phyloP scores from a whole-genome alignment of 2,329 filamentous ascomycete genomes.

The Talaromyces sp. region DNA sequence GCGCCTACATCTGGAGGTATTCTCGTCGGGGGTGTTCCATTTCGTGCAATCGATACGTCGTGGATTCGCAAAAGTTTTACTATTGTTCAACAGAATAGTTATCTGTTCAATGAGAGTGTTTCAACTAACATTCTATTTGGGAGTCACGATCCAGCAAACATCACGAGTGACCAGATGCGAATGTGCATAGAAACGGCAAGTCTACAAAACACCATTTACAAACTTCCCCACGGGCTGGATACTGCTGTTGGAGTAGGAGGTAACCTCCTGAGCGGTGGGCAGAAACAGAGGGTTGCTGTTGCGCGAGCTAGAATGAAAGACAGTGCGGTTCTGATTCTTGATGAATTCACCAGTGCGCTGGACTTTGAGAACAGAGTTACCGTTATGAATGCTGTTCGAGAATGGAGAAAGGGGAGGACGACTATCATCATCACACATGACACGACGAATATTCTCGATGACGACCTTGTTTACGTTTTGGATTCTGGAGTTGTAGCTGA shows the following conservation, averaged over 20 bases:
- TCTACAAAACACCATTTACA: constrained; percentile 61
- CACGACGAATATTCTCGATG: constrained; percentile 63
- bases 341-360: constrained; percentile 82
- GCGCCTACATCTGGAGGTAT: constrained; percentile 60
- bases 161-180: constrained; percentile 52
- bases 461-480: constrained; percentile 77
- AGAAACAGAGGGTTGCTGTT: constrained; percentile 74
- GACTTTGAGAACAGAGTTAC: constrained; percentile 64
- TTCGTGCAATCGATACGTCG: constrained; percentile 56
- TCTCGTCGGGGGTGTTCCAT: constrained; percentile 58
- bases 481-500: constrained; percentile 64
- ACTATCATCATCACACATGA: constrained; percentile 95
- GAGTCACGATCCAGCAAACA: constrained; percentile 42
- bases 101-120: constrained; percentile 76
- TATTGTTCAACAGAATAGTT: constrained; percentile 74
- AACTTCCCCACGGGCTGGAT: constrained; percentile 64
- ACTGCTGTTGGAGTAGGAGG: constrained; percentile 68
- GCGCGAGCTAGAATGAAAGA: constrained; percentile 73
- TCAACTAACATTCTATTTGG: constrained; percentile 74
- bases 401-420: constrained; percentile 74
- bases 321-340: constrained; percentile 74
- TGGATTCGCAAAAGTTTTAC: constrained; percentile 78
- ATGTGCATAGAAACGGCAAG: constrained; percentile 62
- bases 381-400: constrained; percentile 68
- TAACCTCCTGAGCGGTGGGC: constrained; percentile 71